Base-by-base conservation (phyloP, 768 basidiomycete genomes). In the Lepiota subincarnata region DNA sequence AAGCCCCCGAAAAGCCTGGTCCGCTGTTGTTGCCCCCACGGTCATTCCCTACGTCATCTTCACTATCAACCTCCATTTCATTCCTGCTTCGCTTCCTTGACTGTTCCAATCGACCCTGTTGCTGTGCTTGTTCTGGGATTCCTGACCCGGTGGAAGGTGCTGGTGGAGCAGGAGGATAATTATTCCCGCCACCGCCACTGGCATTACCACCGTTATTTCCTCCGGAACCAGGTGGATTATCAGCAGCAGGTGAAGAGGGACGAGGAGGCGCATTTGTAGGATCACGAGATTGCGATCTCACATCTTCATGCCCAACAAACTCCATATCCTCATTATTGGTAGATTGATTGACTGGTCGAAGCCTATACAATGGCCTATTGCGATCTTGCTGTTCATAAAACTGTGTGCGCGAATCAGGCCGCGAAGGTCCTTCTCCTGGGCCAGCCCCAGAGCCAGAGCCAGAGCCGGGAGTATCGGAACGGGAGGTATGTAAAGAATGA, bases 391-490 rank as follows among this genome's bases (percentile, higher is more conserved):
- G 72, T 40, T 79, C 78, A 62, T 77, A 78, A 62, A 74, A 75
- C 39, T 77, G 78, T 38, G 68, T 57, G 48, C 80, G 74, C 48
- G 76, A 77, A 60, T 82, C 81, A 16, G 79, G 76, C 39, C 81
- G 75, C 36, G 80, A 76, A 51, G 75, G 73, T 18, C 62, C 71
- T 46, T 81, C 82, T 49, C 66, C 72, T 56, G 60, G 62, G 19
- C 70, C 72, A 48, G 72, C 74, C n/a, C 66, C 71, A 13, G 73
- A 74, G 14, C 73, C 79, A 11, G 79, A 79, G n/a, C 71, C 78
- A 24, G 82, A 83, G 39, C 77, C 78, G 31, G 81, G 80, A 0
- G 82, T 79, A 43, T 73, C 82, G 58, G 83, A 82, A 59, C 81
- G 81, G 57, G 81, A 80, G 41, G 68, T 69, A 20, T 66, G 62